These are phyloP conservation scores for Cyclotella kingstonii DNA, from an alignment of 108 stramenopile species.

Conservation along the genomic window DNA sequence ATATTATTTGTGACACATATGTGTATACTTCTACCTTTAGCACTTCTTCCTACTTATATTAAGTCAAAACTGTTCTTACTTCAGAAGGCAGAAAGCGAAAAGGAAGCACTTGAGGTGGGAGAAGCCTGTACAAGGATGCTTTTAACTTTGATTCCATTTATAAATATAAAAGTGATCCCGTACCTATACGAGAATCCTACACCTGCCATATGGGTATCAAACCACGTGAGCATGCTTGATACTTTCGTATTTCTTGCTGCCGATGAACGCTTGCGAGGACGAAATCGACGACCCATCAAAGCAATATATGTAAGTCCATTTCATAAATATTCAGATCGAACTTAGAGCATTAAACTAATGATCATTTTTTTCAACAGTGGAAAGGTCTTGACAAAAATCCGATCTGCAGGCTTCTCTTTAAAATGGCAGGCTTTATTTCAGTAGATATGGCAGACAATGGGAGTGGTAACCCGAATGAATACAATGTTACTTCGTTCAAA, in stretches of 20 bases:
- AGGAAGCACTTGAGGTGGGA: constrained; percentile 50
- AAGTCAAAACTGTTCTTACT: constrained; percentile 35
- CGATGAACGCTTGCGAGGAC: constrained; percentile 60
- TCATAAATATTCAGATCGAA: background rate
- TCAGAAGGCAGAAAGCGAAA: constrained; percentile 29
- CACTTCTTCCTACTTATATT: constrained; percentile 51
- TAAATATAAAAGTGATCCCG: constrained; percentile 26
- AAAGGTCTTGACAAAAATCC: constrained; percentile 82
- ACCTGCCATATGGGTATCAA: constrained; percentile 78
- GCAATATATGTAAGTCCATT: constrained; percentile 66
- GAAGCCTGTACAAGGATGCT: constrained; percentile 67
- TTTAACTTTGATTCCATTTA: constrained; percentile 68
- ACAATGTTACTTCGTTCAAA: constrained; percentile 68
- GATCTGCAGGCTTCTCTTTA: constrained; percentile 68
- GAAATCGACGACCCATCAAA: constrained; percentile 72
- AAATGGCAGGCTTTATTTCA: constrained; percentile 78
- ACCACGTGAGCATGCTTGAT: constrained; percentile 74
- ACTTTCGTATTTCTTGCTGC: constrained; percentile 70
- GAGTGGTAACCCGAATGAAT: constrained; percentile 72
- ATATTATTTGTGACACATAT: constrained; percentile 58
- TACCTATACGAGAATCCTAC: constrained; percentile 30
- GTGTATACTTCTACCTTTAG: constrained; percentile 67
- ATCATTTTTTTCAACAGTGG: constrained; percentile 59
- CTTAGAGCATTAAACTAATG: background rate
- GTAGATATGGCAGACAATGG: constrained; percentile 82